Base-by-base conservation (phyloP, 805 yeast genomes). In the Candida verbasci region DNA sequence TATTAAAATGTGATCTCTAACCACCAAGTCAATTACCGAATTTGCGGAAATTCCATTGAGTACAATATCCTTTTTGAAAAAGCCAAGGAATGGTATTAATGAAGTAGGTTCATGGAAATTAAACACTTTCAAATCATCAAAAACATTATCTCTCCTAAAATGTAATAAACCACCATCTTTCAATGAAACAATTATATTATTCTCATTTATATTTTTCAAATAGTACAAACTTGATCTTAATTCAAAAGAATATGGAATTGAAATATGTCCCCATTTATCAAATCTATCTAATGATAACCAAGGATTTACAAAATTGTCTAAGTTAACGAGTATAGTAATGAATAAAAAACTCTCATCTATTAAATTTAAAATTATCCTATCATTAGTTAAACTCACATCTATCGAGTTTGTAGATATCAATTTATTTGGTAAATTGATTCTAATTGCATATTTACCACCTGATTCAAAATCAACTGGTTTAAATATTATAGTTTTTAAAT, bases 141-240 rank as follows among this genome's bases (percentile, higher is more conserved):
- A 53, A 9, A 73, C 56, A 6, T 7, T 17, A 6, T 12, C 3
- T 45, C 78, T 62, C 24, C 49, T 47, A 39, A 83, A 62, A 30
- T 78, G 80, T 34, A 86, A 58, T 28, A 88, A 54, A 1, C 89
- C 86, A 17, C 97, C 96, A 58, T 89, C 95, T 29, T 70, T 68
- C 33, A 88, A 63, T 4, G 86, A 68, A 0, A 82, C 76, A 3
- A 87, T 53, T 7, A 78, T 51, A 30, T 71, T 67, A 3, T 52
- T 48, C 0, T 60, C 43, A 22, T 74, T 68, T 11, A 79, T 56
- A 1, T 81, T 55, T 34, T 68, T 62, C 42, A 60, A 37, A 16
- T 44, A 46, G 35, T 48, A 57, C 7, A 64, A 64, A 1, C 49
- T 38, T 3, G 54, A 39, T 29, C 68, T 52, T 38, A 67, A 53